Conservation (phyloP, 306 rosid species). For the Dalbergia cochinchinensis region DNA sequence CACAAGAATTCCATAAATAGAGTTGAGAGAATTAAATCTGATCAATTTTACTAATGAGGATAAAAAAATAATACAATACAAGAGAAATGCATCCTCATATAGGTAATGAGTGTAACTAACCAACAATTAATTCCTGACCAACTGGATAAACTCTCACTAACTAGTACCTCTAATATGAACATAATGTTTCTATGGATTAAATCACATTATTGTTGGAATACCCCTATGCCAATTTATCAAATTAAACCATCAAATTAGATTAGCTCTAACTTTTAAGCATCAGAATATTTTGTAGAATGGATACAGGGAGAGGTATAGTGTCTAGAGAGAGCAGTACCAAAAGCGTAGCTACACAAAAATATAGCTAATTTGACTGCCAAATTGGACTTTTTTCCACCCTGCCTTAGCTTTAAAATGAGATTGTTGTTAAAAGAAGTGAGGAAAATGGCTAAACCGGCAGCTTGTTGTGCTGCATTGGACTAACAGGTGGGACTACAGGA, state of each 20-base stretch:
- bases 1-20: background rate
- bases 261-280: background rate
- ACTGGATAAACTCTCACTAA: no score
- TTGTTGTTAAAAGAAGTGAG: background rate
- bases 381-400: slow-evolving; percentile 6
- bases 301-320: slow-evolving; percentile 9
- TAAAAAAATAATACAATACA: no score
- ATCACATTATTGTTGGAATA: background rate
- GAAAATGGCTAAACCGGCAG: background rate
- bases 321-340: background rate
- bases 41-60: no score
- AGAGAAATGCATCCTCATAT: no score
- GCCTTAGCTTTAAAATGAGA: background rate
- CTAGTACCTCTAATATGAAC: background rate
- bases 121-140: no score
- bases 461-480: slow-evolving; percentile 13
- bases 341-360: background rate
- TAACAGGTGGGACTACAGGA: background rate
- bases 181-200: background rate
- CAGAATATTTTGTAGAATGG: background rate
- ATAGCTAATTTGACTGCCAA: background rate
- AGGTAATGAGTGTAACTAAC: no score
- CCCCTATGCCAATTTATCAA: background rate
- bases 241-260: background rate
- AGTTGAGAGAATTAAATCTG: no score